These are phyloP conservation scores for Nicotiana tomentosiformis DNA, from an alignment of 257 asterid genomes.

Conservation along the genomic window DNA sequence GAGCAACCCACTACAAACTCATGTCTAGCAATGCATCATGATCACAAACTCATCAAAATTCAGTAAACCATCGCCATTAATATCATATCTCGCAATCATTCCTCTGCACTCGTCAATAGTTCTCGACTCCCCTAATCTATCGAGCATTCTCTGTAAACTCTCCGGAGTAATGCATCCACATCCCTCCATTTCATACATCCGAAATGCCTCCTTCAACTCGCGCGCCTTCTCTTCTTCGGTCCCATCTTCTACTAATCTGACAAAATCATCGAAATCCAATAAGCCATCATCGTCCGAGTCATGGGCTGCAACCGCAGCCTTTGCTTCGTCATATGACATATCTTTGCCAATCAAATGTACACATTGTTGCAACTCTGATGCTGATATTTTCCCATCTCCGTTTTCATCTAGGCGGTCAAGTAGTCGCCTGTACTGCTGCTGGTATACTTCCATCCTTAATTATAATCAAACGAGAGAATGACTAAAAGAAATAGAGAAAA, in stretches of 20 bases:
- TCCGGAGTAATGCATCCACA: conserved; percentile 47
- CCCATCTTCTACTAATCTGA: conserved; percentile 40
- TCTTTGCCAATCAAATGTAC: conserved; percentile 11
- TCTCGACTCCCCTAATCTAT: conserved; percentile 45
- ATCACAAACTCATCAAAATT: conserved; percentile 55
- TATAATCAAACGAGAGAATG: not conserved
- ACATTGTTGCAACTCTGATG: conserved; percentile 25
- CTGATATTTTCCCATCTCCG: conserved; percentile 29
- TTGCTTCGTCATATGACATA: conserved; percentile 35
- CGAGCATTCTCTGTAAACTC: conserved; percentile 58
- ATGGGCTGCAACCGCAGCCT: conserved; percentile 28
- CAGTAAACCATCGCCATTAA: conserved; percentile 60
- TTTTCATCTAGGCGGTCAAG: conserved; percentile 25
- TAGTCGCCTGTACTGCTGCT: conserved; percentile 17
- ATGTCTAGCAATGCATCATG: conserved; percentile 41
- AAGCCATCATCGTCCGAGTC: conserved; percentile 48
- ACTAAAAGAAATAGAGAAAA: too few relatives aligned
- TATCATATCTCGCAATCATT: conserved; percentile 55
- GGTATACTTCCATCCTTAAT: conserved; percentile 16
- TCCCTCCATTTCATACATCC: conserved; percentile 51
- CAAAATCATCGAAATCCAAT: conserved; percentile 41
- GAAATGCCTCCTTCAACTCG: conserved; percentile 50
- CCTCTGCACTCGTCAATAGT: conserved; percentile 37
- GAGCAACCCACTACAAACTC: too few relatives aligned
- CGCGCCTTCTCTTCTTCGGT: conserved; percentile 45